These are phyloP conservation scores for Ogataea glucozyma DNA, from an alignment of 805 yeast species.

Conservation along the genomic window DNA sequence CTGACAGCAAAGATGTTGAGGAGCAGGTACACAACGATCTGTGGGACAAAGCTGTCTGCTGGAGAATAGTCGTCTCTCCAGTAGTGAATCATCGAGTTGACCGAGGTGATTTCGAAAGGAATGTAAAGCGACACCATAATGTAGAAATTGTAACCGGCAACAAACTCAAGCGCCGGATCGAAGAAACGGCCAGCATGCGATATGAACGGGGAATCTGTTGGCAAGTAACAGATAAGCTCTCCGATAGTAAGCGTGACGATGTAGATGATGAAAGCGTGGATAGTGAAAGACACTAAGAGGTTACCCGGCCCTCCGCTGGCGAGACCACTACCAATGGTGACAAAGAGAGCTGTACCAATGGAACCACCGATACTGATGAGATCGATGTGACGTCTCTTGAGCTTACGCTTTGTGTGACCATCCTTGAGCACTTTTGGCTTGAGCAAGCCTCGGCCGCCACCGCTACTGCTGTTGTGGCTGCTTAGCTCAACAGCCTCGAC, in stretches of 20 bases:
- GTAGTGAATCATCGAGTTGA: constrained; percentile 72
- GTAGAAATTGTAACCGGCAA: constrained; percentile 82
- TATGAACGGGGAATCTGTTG: constrained; percentile 76
- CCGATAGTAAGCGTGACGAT: constrained; percentile 71
- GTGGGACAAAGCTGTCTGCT: constrained; percentile 67
- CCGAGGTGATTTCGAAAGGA: constrained; percentile 83
- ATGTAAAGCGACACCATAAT: constrained; percentile 72
- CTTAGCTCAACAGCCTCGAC: constrained; percentile 5
- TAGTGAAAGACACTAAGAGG: constrained; percentile 59
- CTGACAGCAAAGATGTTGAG: constrained; percentile 74
- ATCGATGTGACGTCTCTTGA: constrained; percentile 61
- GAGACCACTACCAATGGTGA: constrained; percentile 66
- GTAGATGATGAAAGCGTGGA: constrained; percentile 69
- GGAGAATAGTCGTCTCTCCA: constrained; percentile 80
- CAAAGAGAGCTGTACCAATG: constrained; percentile 79
- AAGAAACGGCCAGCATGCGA: constrained; percentile 72
- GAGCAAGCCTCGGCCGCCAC: neutral
- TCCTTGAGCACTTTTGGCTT: constrained; percentile 6
- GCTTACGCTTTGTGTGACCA: constrained; percentile 21
- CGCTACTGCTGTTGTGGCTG: neutral
- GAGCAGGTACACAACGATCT: constrained; percentile 58
- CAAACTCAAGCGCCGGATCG: constrained; percentile 72
- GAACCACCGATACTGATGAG: constrained; percentile 80
- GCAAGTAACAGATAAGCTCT: constrained; percentile 76
- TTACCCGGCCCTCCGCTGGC: constrained; percentile 70